Evolutionary conservation across 495 filamentous ascomycete species (phyloP).

Genomic region (Tuber calosporum): DNA sequence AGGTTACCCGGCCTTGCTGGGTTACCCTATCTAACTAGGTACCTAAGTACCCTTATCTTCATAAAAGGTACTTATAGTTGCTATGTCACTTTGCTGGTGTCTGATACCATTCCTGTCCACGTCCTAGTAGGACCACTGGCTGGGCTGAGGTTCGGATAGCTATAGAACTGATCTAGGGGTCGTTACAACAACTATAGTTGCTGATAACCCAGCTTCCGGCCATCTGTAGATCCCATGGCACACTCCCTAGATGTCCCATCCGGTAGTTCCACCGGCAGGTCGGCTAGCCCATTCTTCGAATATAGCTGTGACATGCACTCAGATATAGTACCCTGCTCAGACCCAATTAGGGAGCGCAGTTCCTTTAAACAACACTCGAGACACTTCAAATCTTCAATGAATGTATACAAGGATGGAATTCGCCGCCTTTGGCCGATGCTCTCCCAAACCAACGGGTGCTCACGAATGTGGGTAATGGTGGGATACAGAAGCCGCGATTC

Average conservation of each 20-base stretch:
- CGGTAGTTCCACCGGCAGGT: background rate
- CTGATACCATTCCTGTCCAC: too few species aligned
- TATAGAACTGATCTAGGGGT: too few species aligned
- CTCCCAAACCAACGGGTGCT: background rate
- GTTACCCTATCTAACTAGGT: too few species aligned
- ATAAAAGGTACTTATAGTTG: too few species aligned
- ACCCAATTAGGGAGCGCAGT: background rate
- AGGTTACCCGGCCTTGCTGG: too few species aligned
- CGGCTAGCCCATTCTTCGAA: background rate
- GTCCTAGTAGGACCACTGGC: too few species aligned
- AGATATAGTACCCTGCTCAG: background rate
- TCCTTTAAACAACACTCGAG: background rate
- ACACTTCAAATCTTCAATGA: slow-evolving; percentile 15
- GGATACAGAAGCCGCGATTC: background rate
- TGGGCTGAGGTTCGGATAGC: too few species aligned
- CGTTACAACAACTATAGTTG: slow-evolving; percentile 18
- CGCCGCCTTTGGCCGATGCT: background rate
- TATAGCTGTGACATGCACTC: background rate
- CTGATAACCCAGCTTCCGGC: slow-evolving; percentile 10
- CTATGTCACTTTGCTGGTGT: too few species aligned
- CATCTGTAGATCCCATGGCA: background rate
- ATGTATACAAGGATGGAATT: slow-evolving; percentile 12
- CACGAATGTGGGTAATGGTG: background rate
- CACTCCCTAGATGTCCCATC: background rate
- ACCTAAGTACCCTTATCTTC: too few species aligned